These are phyloP conservation scores for Ustilago crameri DNA, from an alignment of 1,284 basidiomycete genomes.

Conservation along the genomic window DNA sequence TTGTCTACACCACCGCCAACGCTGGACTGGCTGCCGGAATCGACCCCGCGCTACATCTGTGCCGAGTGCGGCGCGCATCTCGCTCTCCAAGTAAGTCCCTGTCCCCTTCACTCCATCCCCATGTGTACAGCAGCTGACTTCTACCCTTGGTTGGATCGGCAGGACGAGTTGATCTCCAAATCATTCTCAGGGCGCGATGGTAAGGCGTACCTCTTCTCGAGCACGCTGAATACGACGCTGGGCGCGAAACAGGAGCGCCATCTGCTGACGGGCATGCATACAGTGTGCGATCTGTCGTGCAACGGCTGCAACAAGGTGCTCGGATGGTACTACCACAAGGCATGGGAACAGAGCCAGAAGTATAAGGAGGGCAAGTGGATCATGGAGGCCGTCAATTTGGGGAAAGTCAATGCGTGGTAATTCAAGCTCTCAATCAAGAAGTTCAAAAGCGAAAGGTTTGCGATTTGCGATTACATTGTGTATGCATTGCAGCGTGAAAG, in stretches of 20 bases:
- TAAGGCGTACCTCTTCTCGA: conserved; percentile 82
- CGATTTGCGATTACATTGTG: too few species aligned
- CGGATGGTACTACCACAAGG: conserved; percentile 86
- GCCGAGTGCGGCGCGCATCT: conserved; percentile 58
- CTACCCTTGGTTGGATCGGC: too few species aligned
- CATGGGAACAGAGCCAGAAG: conserved; percentile 80
- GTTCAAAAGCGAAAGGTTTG: too few species aligned
- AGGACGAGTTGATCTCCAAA: conserved; percentile 87
- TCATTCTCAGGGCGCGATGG: conserved; percentile 85
- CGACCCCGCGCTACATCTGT: conserved; percentile 54
- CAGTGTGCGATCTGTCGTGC: conserved; percentile 80
- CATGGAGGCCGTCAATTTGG: conserved; percentile 80
- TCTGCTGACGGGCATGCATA: conserved; percentile 82
- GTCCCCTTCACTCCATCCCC: neutral
- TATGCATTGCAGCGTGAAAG: too few species aligned
- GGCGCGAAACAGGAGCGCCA: conserved; percentile 81
- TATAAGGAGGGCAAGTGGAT: conserved; percentile 85
- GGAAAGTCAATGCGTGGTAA: conserved; percentile 82
- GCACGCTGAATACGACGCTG: conserved; percentile 78
- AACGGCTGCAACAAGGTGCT: conserved; percentile 80
- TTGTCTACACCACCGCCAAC: neutral
- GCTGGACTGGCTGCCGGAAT: conserved; percentile 26
- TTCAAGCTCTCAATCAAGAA: too few species aligned
- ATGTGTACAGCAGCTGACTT: too few species aligned
- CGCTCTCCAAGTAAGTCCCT: conserved; percentile 48